A percentile compares a stretch with the other conserved stretches of the same genome.
These are phyloP conservation scores for Cyclanthera cordifolia DNA, from an alignment of 306 rosid species.

Conservation along the genomic window DNA sequence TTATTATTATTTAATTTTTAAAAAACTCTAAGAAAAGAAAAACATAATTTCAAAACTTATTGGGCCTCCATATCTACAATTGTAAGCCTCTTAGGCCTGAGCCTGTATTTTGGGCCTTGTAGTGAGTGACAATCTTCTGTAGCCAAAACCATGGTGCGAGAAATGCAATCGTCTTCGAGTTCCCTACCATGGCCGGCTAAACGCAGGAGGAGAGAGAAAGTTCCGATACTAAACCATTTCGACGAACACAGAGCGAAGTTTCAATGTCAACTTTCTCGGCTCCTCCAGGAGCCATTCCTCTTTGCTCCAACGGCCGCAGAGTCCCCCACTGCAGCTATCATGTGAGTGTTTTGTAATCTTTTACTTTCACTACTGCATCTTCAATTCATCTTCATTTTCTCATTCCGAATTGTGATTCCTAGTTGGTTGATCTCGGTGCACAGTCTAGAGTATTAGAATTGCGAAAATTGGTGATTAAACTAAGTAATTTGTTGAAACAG, in stretches of 20 bases:
- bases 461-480: not conserved
- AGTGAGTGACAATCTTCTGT: not conserved
- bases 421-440: not conserved
- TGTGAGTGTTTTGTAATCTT: slow-evolving; percentile 1
- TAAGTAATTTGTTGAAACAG: not conserved
- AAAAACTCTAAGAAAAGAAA: no score
- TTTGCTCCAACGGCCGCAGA: not conserved
- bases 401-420: not conserved
- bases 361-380: not conserved
- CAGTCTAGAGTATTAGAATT: not conserved
- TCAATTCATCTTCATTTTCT: not conserved
- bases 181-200: slow-evolving; percentile 1
- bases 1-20: no score
- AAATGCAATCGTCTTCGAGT: slow-evolving; percentile 2
- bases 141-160: not conserved
- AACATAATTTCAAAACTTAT: no score
- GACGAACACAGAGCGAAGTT: not conserved
- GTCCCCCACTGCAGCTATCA: not conserved
- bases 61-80: no score
- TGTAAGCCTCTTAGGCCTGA: not conserved
- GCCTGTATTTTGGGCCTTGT: not conserved
- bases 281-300: not conserved
- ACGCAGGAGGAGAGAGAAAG: not conserved
- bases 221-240: not conserved
- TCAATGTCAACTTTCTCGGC: not conserved